These are phyloP conservation scores for Scedosporium boydii DNA, from an alignment of 2,329 filamentous ascomycete species.

Conservation along the genomic window DNA sequence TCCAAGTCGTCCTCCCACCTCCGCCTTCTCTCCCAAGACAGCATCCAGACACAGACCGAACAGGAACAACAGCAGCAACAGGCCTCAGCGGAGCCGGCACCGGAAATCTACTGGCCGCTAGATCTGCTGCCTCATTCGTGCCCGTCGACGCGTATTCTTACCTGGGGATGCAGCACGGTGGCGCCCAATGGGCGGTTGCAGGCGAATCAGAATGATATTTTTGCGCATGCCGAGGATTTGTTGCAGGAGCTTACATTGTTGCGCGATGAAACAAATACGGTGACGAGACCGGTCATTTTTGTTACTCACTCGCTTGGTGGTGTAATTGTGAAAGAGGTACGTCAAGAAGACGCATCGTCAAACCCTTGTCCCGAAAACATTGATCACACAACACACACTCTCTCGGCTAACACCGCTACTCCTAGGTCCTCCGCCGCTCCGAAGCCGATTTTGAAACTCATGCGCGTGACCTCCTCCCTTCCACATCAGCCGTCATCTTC, in stretches of 20 bases:
- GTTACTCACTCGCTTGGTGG: slow-evolving; percentile 21
- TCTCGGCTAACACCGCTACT: background rate
- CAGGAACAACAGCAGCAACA: background rate
- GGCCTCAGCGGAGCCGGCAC: background rate
- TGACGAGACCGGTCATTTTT: slow-evolving; percentile 16
- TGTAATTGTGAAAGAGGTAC: slow-evolving; percentile 22
- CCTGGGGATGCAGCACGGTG: slow-evolving; percentile 21
- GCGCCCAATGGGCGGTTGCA: slow-evolving; percentile 15
- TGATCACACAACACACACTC: background rate
- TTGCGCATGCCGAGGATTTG: slow-evolving; percentile 19
- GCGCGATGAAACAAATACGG: slow-evolving; percentile 9
- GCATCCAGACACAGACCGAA: background rate
- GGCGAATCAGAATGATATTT: slow-evolving; percentile 17
- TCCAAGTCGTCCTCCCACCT: background rate
- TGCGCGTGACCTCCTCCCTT: slow-evolving; percentile 15
- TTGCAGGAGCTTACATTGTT: slow-evolving; percentile 16
- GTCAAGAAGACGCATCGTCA: background rate
- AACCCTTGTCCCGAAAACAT: background rate
- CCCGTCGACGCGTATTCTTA: slow-evolving; percentile 17
- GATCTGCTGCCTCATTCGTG: slow-evolving; percentile 21
- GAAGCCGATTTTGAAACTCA: slow-evolving; percentile 15
- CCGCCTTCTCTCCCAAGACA: background rate
- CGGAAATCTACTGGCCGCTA: slow-evolving; percentile 19
- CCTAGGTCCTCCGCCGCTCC: slow-evolving; percentile 18
- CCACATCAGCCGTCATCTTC: slow-evolving; percentile 18